A percentile compares a stretch with the other conserved stretches of the same genome.
Conservation (phyloP, 169 alveolate genomes). For the Plasmodium gallinaceum region DNA sequence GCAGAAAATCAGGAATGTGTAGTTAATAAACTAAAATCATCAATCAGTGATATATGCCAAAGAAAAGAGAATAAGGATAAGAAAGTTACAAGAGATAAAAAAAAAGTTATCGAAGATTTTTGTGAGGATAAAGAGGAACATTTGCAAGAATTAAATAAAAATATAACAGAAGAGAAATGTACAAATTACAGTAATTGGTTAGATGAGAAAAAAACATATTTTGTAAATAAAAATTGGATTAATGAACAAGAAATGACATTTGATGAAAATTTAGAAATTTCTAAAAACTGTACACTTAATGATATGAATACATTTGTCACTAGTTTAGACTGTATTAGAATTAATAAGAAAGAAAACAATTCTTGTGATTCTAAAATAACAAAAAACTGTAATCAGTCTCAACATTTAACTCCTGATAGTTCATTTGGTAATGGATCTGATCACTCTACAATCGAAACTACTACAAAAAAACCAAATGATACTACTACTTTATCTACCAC, state of each 20-base stretch:
- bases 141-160: neutral
- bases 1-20: neutral
- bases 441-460: no score
- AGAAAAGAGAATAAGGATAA: neutral
- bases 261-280: neutral
- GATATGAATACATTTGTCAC: neutral
- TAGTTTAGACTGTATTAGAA: neutral
- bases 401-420: no score
- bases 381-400: no score
- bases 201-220: neutral
- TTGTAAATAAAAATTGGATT: neutral
- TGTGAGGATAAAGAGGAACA: neutral
- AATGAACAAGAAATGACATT: no score
- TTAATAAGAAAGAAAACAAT: no score
- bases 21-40: neutral
- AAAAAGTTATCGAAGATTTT: neutral
- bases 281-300: neutral
- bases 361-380: no score
- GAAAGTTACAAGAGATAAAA: neutral
- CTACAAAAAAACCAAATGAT: no score
- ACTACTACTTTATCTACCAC: no score
- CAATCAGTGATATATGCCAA: neutral
- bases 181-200: neutral
- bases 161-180: neutral
- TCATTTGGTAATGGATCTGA: no score